A percentile compares a stretch with the other conserved stretches of the same genome.
phyloP scores from a whole-genome alignment of 352 stramenopile species.

The Phytophthora cactorum region DNA sequence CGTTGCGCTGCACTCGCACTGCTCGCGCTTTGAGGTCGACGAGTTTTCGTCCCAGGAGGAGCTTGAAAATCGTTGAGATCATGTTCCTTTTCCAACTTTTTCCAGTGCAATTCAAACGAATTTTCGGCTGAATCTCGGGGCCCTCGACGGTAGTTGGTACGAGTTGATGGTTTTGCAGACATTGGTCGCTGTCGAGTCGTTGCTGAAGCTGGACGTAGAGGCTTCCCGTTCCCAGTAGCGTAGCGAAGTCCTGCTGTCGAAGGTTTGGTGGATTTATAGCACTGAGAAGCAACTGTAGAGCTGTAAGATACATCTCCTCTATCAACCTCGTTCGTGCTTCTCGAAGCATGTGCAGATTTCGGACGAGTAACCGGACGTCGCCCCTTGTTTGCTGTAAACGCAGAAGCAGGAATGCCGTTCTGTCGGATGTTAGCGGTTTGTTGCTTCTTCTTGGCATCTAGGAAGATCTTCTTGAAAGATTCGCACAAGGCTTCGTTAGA shows the following conservation, averaged over 20 bases:
- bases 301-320: constrained; percentile 58
- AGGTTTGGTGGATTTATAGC: constrained; percentile 62
- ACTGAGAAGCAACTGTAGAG: constrained; percentile 63
- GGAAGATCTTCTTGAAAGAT: constrained; percentile 80
- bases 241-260: constrained; percentile 50
- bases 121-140: constrained; percentile 14
- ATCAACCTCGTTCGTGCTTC: constrained; percentile 1
- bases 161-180: constrained; percentile 36
- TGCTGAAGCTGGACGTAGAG: constrained; percentile 26
- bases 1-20: constrained; percentile 8
- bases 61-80: constrained; percentile 26
- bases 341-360: constrained; percentile 46
- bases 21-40: constrained; percentile 52
- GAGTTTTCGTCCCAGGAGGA: constrained; percentile 9
- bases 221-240: constrained; percentile 10
- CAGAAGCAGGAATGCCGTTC: constrained; percentile 23
- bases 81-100: constrained; percentile 45
- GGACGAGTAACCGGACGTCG: constrained; percentile 26
- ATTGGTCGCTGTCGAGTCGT: constrained; percentile 33
- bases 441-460: constrained; percentile 71
- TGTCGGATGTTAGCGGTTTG: constrained; percentile 33
- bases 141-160: constrained; percentile 3
- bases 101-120: constrained; percentile 51
- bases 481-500: constrained; percentile 65
- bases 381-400: constrained; percentile 5